These are phyloP conservation scores for Sutorius australiensis DNA, from an alignment of 768 basidiomycete genomes.

Conservation along the genomic window DNA sequence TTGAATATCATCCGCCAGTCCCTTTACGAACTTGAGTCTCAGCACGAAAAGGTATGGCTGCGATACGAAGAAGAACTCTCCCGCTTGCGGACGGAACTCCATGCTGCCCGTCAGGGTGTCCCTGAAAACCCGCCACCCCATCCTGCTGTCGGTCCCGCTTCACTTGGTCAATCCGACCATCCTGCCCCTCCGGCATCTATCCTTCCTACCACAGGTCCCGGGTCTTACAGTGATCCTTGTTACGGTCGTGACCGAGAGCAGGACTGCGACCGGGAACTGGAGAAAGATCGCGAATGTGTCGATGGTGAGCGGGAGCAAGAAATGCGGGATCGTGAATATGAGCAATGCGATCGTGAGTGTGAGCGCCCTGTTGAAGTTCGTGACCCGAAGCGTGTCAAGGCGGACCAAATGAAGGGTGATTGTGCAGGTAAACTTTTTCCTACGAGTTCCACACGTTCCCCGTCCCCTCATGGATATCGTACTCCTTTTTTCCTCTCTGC, in stretches of 20 bases:
- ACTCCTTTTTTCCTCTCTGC: conserved; percentile 22
- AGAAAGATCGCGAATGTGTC: conserved; percentile 38
- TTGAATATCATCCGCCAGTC: conserved; percentile 85
- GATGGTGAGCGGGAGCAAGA: conserved; percentile 39
- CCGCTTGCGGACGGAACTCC: conserved; percentile 66
- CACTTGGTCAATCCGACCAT: conserved; percentile 32
- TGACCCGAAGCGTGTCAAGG: conserved; percentile 61
- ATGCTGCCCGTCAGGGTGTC: conserved; percentile 43
- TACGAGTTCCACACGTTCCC: conserved; percentile 25
- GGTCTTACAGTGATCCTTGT: conserved; percentile 36
- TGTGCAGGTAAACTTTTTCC: conserved; percentile 38
- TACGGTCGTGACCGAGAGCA: conserved; percentile 37
- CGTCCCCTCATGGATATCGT: conserved; percentile 33
- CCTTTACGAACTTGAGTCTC: conserved; percentile 87
- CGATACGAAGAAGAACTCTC: conserved; percentile 84
- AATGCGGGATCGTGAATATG: conserved; percentile 33
- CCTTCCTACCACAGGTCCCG: conserved; percentile 28
- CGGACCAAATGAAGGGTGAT: conserved; percentile 45
- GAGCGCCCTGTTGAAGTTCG: conserved; percentile 46
- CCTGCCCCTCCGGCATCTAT: conserved; percentile 30
- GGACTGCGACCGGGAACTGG: conserved; percentile 39
- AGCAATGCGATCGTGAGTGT: conserved; percentile 42
- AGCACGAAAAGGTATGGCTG: conserved; percentile 80
- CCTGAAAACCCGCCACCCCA: conserved; percentile 36
- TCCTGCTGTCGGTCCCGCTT: conserved; percentile 32